phyloP scores from a whole-genome alignment of 768 basidiomycete species.

The Austroboletus festivus region DNA sequence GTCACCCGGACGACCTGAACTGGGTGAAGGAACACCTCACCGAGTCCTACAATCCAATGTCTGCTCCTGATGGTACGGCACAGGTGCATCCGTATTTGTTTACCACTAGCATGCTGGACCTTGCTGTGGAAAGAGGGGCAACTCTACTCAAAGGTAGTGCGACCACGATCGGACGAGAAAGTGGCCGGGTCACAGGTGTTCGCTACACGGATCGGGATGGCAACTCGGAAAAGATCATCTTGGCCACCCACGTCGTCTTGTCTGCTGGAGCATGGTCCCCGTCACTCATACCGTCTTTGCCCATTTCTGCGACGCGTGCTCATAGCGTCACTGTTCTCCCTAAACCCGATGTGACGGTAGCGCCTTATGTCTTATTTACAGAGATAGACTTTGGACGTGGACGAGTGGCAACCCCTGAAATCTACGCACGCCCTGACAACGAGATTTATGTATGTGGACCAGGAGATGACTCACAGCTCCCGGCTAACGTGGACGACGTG shows the following conservation, averaged over 20 bases:
- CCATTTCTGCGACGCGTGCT: constrained; percentile 62
- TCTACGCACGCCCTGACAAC: constrained; percentile 67
- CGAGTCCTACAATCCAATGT: constrained; percentile 57
- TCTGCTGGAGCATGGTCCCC: constrained; percentile 89
- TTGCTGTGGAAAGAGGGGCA: constrained; percentile 56
- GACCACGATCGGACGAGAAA: constrained; percentile 42
- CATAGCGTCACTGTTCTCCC: constrained; percentile 71
- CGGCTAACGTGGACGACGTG: constrained; percentile 71
- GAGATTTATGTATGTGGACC: constrained; percentile 79
- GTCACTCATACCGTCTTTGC: constrained; percentile 49
- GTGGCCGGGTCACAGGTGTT: constrained; percentile 47
- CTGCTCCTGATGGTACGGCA: constrained; percentile 51
- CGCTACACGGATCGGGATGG: constrained; percentile 29
- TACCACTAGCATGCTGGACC: constrained; percentile 66
- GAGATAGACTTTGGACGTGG: constrained; percentile 49
- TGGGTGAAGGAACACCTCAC: constrained; percentile 61
- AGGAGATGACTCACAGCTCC: constrained; percentile 69
- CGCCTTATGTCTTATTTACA: constrained; percentile 83
- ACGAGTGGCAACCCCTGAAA: constrained; percentile 52
- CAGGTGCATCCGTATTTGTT: constrained; percentile 78
- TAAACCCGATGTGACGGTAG: constrained; percentile 40
- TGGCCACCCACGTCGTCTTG: constrained; percentile 69
- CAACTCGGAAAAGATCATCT: constrained; percentile 33
- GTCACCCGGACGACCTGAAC: constrained; percentile 48
- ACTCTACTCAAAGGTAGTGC: constrained; percentile 46